Evolutionary conservation across 306 rosid genomes (phyloP), one percentile per base, ranked within the genome.

Genomic region (Trifolium pratense): DNA sequence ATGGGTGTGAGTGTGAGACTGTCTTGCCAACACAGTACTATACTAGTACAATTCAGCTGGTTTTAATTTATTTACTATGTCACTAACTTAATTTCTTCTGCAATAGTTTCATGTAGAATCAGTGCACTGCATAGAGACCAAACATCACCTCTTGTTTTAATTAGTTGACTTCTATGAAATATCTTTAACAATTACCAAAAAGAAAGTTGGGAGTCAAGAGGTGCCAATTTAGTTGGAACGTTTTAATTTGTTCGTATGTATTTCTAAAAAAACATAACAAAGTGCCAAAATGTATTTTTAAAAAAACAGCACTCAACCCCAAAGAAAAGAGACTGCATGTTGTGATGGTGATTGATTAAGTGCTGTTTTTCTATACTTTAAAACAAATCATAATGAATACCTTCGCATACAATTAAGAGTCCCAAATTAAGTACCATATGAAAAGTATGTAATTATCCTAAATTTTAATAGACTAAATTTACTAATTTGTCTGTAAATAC

Each of bases 331-430:
- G 34, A 32, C 29, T 32, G 53, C 42, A 58, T 46, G 4, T 43
- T 46, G 32, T 69, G 36, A 36, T 49, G 76, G 26, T 23, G 71
- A 69, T 69, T 70, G 42, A 43, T 8, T 14, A 57, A 58, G 39
- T 20, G 21, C 23, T 40, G 32, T 17, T 39, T 1, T 31, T 23
- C 13, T 9, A 46, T 49, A 25, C 14, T 8, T 17, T 3, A 15
- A 29, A 46, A 31, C 29, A 29, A 45, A 43, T 25, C 56, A 25
- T 6, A 55, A 14, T 15, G 4, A 21, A 36, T 48, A 55, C 53
- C n/a, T 40, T 23, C 32, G 20, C 32, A 9, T 5, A 14, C 7
- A 52, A 66, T 14, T 21, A 17, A 18, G 25, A 17, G 61, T 68
- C 14, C 8, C 52, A 29, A 61, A 64, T 20, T 26, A 60, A n/a